phyloP scores from a whole-genome alignment of 78 protist species.

The Dictyostelium intermedium region DNA sequence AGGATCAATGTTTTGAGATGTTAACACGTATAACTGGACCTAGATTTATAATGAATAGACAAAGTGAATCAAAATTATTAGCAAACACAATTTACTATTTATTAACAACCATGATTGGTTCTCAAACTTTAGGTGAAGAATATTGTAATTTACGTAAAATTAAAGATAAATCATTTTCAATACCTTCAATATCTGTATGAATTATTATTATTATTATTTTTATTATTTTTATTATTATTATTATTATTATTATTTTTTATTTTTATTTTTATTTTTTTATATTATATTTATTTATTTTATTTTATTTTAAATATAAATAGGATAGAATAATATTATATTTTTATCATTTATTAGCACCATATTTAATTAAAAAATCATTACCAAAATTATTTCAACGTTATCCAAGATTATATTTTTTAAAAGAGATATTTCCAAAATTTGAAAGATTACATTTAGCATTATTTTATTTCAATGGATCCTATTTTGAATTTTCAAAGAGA shows the following conservation, averaged over 20 bases:
- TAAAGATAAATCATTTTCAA: conserved; percentile 41
- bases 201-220: background rate
- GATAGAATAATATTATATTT: conserved; percentile 21
- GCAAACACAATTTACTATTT: conserved; percentile 19
- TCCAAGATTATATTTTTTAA: conserved; percentile 26
- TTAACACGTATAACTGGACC: conserved; percentile 60
- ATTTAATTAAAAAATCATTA: conserved; percentile 16
- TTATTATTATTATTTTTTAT: background rate
- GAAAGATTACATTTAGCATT: conserved; percentile 68
- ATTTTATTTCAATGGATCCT: conserved; percentile 54
- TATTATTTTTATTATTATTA: background rate
- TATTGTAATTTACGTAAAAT: conserved; percentile 60
- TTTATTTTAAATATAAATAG: background rate
- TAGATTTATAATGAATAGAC: conserved; percentile 57
- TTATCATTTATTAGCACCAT: conserved; percentile 47
- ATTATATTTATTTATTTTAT: background rate
- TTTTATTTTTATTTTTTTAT: background rate
- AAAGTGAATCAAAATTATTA: conserved; percentile 40
- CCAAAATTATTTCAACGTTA: conserved; percentile 30
- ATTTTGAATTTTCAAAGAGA: conserved; percentile 56
- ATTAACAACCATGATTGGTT: conserved; percentile 59
- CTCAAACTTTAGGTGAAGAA: conserved; percentile 69
- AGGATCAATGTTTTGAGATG: conserved; percentile 67
- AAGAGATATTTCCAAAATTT: conserved; percentile 53
- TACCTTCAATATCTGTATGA: conserved; percentile 35